Base-by-base conservation (phyloP, 495 filamentous ascomycete genomes). In the Aspergillus homomorphus region DNA sequence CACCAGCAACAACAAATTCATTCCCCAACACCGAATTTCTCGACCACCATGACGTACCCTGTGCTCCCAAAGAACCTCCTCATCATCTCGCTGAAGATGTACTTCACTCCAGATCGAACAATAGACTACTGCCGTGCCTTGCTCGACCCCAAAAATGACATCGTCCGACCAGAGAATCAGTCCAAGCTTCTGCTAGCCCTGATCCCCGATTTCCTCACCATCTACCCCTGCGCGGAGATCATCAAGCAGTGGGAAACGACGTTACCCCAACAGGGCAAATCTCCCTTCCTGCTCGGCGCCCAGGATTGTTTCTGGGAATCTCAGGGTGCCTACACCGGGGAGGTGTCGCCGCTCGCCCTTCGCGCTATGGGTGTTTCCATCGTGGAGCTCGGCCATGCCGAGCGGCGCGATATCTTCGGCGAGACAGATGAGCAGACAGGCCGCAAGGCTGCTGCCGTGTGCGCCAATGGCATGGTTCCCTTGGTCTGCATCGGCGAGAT, bases 101-200 rank as follows among this genome's bases (percentile, higher is more conserved):
- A 93, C 79, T 92, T 92, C 71, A 82, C 82, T 72, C 80, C 85
- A 20, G 70, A 81, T 19, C 75, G 75, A 54, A 92, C 90, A 15
- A 73, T 76, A 53, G 62, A 73, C 46, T 95, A 90, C 75, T 73
- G 87, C 58, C 66, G 73, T 45, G 72, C 75, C 55, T 73, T 92
- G 42, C 75, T 86, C 20, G 64, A 77, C 49, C 79, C 77, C 53
- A 43, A 62, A 45, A 70, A 72, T 66, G 56, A 69, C 58, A 73
- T 71, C 44, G 68, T 77, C 53, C 69, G 67, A 20, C 66, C 76
- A 24, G 58, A 69, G 51, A 80, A 79, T 67, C 68, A 86, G 53
- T 85, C 84, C n/a, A 90, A 91, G 64, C 82, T 95, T 54, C 94
- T 92, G 56, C 84, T 91, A 62, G 91, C 91, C 52, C 87, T 93